A percentile compares a stretch with the other conserved stretches of the same genome.
Conservation (phyloP, 2,329 filamentous ascomycete genomes). For the Aspergillus novofumigatus region DNA sequence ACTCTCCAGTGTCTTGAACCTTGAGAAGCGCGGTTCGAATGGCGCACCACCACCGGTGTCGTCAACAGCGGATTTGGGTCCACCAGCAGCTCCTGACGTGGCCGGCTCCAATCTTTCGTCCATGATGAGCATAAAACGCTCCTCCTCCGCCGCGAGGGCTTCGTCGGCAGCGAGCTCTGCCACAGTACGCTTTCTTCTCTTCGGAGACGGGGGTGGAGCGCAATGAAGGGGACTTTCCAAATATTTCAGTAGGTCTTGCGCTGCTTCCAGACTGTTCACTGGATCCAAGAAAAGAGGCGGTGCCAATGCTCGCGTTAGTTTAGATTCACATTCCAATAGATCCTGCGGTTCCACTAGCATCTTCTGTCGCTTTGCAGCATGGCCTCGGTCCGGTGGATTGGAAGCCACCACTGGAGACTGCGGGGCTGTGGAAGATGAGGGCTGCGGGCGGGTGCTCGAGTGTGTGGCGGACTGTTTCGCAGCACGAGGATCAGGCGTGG, state of each 20-base stretch:
- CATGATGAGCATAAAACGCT: slow-evolving; percentile 87
- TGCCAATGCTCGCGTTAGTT: slow-evolving; percentile 68
- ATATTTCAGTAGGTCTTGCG: slow-evolving; percentile 65
- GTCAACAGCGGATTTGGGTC: slow-evolving; percentile 61
- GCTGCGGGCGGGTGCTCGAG: slow-evolving; percentile 34
- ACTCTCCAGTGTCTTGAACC: slow-evolving; percentile 85
- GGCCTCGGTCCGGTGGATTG: slow-evolving; percentile 52
- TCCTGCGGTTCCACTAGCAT: slow-evolving; percentile 74
- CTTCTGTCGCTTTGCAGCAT: slow-evolving; percentile 64
- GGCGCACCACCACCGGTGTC: slow-evolving; percentile 66
- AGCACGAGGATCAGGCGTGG: slow-evolving; percentile 59
- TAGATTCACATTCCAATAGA: slow-evolving; percentile 69
- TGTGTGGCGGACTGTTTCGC: slow-evolving; percentile 45
- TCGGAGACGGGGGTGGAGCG: slow-evolving; percentile 73
- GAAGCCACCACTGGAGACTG: slow-evolving; percentile 68
- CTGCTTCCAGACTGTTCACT: slow-evolving; percentile 64
- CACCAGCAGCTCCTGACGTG: slow-evolving; percentile 54
- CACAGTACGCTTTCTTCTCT: slow-evolving; percentile 86
- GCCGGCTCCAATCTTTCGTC: slow-evolving; percentile 73
- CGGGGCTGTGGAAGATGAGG: slow-evolving; percentile 44
- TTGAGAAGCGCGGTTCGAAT: slow-evolving; percentile 82
- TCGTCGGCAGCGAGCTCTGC: slow-evolving; percentile 95
- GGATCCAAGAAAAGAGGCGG: slow-evolving; percentile 74
- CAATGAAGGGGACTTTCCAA: slow-evolving; percentile 74
- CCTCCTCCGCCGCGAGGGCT: slow-evolving; percentile 79